phyloP scores from a whole-genome alignment of 768 basidiomycete genomes.

The Cantharellus anzutake region DNA sequence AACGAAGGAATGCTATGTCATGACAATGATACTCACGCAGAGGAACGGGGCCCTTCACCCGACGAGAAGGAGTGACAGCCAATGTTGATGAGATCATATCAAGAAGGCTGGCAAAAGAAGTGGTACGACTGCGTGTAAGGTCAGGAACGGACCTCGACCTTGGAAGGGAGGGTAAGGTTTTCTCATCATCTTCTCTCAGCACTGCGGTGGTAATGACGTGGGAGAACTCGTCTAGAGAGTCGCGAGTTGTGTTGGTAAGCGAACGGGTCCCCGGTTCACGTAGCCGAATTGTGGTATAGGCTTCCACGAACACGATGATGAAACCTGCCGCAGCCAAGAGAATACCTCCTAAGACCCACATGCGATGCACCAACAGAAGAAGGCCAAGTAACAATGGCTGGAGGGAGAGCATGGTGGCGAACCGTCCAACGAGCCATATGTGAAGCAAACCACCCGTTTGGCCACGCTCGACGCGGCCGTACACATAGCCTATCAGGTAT shows the following conservation, averaged over 20 bases:
- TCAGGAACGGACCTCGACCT: neutral
- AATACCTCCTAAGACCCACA: conserved; percentile 57
- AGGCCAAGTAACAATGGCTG: conserved; percentile 63
- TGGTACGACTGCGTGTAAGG: conserved; percentile 27
- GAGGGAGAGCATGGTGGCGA: conserved; percentile 48
- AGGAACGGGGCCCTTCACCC: conserved; percentile 36
- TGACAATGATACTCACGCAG: conserved; percentile 28
- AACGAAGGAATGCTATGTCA: neutral
- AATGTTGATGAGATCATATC: conserved; percentile 73
- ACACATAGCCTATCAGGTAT: conserved; percentile 61
- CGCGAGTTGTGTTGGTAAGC: conserved; percentile 35
- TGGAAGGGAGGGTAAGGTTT: neutral
- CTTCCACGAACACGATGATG: conserved; percentile 41
- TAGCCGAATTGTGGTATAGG: conserved; percentile 32
- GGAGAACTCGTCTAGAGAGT: conserved; percentile 26
- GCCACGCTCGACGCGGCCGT: conserved; percentile 41
- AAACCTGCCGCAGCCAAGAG: conserved; percentile 35
- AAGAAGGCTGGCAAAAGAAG: conserved; percentile 58
- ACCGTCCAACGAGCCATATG: conserved; percentile 54
- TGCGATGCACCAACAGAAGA: conserved; percentile 40
- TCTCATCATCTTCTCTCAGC: neutral
- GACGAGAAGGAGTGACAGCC: conserved; percentile 48
- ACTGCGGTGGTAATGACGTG: conserved; percentile 19
- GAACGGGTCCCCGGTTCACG: conserved; percentile 28
- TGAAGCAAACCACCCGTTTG: conserved; percentile 59